phyloP scores from a whole-genome alignment of 805 yeast genomes.

The Candida khao-thaluensis region DNA sequence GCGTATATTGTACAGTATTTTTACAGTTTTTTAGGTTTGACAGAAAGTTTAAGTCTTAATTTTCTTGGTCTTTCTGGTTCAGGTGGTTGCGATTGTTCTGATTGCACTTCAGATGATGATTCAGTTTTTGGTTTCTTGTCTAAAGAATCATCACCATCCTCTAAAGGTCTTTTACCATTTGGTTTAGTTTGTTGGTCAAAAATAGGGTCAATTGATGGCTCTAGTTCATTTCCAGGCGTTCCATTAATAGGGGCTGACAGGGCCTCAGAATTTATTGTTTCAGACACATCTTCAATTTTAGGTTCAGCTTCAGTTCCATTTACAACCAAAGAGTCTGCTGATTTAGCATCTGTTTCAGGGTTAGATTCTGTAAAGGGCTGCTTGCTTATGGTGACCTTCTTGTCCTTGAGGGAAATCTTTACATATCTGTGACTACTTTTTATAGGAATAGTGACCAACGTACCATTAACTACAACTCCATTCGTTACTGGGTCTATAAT shows the following conservation, averaged over 20 bases:
- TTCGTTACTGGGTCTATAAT: too few species aligned
- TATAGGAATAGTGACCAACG: conserved; percentile 12
- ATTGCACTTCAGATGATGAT: neutral
- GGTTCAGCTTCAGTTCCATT: too few species aligned
- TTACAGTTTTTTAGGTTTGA: conserved; percentile 10
- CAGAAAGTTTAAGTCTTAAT: conserved; percentile 8
- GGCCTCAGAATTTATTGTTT: too few species aligned
- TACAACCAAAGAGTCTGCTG: too few species aligned
- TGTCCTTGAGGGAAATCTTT: conserved; percentile 35
- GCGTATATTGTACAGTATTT: conserved; percentile 6
- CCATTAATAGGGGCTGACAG: conserved; percentile 1
- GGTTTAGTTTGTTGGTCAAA: too few species aligned
- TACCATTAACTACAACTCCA: conserved; percentile 11
- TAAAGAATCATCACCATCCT: neutral
- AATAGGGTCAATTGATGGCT: too few species aligned
- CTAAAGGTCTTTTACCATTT: neutral
- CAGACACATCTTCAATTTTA: too few species aligned
- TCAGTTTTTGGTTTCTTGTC: neutral
- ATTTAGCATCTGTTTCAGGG: too few species aligned
- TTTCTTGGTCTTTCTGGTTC: conserved; percentile 2
- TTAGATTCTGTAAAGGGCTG: too few species aligned
- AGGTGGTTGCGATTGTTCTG: neutral
- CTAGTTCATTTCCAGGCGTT: neutral
- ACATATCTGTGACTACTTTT: conserved; percentile 33
- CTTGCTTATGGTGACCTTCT: conserved; percentile 31